Base-by-base conservation (phyloP, 2,329 filamentous ascomycete species). In the Colletotrichum higginsianum region DNA sequence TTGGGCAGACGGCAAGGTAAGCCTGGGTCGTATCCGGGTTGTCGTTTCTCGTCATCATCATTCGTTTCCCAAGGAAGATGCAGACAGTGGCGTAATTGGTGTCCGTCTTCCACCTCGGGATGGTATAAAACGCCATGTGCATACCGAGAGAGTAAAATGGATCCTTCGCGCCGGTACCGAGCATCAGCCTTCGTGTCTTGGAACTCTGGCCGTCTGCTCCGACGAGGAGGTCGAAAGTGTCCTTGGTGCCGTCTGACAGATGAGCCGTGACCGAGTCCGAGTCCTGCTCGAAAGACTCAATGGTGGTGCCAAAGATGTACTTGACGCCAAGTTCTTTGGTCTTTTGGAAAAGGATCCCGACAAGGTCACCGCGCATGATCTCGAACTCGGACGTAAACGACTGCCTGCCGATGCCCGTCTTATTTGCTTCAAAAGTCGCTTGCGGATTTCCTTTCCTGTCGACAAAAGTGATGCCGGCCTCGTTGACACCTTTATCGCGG, bases 331-430 rank as follows among this genome's bases (percentile, higher is more conserved):
- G 75, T 15, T 77, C 73, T 12, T 77, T 73, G 26, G 80, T 82
- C 21, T 74, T 78, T 0, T 88, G 81, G 74, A 86, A 86, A 1
- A 91, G 76, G 2, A 90, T 79, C 13, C 80, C 78, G 4, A 84
- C 84, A n/a, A 91, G 75, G 63, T 90, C 86, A 0, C 86, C 88
- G 11, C 89, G 82, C 83, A 91, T 87, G 60, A 91, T 87, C 79
- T 91, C 89, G 71, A 84, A 90, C 67, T 91, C 89, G 70, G 84
- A 86, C 0, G 86, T 88, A 35, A 89, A 77, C 11, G 78, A 79
- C 75, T 88, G 85, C 42, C 74, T 75, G 0, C 84, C 83, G 63
- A 82, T 78, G 4, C 84, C 85, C 0, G 83, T 78, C 61, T 80
- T 79, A 73, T 84, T 83, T 44, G 79, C 79, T 26, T 76, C 75